Conservation (phyloP, 2,329 filamentous ascomycete genomes). For the Xylaria sp. region DNA sequence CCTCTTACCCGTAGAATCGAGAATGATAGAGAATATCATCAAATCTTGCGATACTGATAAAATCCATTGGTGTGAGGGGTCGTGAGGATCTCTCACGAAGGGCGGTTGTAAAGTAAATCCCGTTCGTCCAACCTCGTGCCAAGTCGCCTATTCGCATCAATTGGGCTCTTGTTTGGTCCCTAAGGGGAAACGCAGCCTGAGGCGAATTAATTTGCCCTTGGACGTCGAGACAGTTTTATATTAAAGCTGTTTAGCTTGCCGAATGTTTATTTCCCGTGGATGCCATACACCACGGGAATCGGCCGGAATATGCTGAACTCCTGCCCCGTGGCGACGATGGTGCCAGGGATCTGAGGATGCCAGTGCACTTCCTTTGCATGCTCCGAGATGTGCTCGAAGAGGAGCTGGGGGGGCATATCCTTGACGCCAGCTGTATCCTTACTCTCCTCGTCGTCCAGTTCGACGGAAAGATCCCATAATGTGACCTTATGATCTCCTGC, state of each 20-base stretch:
- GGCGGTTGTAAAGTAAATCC: not conserved
- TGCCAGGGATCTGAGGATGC: constrained; percentile 95
- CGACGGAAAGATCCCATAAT: constrained; percentile 95
- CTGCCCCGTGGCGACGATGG: constrained; percentile 88
- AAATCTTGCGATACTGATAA: not conserved
- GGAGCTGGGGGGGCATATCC: constrained; percentile 91
- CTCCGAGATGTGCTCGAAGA: constrained; percentile 97
- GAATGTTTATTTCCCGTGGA: constrained; percentile 46
- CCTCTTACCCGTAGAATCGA: too few species aligned
- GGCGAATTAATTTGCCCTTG: not conserved
- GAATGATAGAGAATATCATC: not conserved
- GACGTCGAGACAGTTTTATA: not conserved
- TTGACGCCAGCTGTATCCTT: constrained; percentile 86
- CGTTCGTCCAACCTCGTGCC: not conserved
- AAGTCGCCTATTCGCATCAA: not conserved
- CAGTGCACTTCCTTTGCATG: constrained; percentile 96
- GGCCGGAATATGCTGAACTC: constrained; percentile 89
- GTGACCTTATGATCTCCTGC: constrained; percentile 95
- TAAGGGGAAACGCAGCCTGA: not conserved
- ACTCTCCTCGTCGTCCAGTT: constrained; percentile 96
- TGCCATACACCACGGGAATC: constrained; percentile 74
- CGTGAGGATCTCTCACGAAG: not conserved
- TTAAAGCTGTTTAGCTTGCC: not conserved
- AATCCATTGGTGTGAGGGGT: not conserved
- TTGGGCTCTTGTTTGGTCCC: not conserved